These are phyloP conservation scores for Malus sieversii DNA, from an alignment of 306 rosid species.

Conservation along the genomic window DNA sequence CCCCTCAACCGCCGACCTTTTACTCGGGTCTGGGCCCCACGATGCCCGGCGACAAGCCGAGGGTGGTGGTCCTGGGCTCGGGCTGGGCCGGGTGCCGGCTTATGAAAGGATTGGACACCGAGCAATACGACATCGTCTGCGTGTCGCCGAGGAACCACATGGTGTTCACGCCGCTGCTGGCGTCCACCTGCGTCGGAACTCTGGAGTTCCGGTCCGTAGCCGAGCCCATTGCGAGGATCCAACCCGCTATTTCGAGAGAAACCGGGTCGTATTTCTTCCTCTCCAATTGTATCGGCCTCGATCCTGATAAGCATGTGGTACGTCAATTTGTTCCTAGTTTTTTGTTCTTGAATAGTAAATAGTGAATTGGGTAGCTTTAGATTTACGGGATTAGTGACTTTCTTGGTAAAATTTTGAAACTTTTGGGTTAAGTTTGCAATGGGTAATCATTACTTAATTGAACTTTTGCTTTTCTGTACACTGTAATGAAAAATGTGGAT, in stretches of 20 bases:
- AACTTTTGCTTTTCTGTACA: background rate
- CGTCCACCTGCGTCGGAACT: conserved; percentile 96
- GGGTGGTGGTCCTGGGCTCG: conserved; percentile 82
- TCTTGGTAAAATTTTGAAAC: no score
- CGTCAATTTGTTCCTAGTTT: background rate
- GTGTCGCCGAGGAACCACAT: conserved; percentile 97
- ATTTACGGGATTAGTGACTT: background rate
- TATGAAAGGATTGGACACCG: conserved; percentile 71
- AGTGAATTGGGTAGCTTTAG: background rate
- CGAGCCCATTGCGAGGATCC: conserved; percentile 83
- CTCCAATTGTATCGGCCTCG: conserved; percentile 53
- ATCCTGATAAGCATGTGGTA: conserved; percentile 56
- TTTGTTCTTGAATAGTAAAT: background rate
- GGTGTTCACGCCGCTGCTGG: conserved; percentile 95
- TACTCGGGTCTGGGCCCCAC: conserved; percentile 48
- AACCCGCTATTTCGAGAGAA: conserved; percentile 75
- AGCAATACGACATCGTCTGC: conserved; percentile 70
- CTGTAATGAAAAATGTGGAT: background rate
- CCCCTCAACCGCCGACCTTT: conserved; percentile 3
- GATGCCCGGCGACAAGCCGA: conserved; percentile 61
- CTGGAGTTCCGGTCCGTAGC: conserved; percentile 89
- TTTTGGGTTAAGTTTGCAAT: background rate
- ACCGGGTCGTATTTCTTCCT: conserved; percentile 92
- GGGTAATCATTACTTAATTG: background rate
- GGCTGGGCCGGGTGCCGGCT: conserved; percentile 96